phyloP scores from a whole-genome alignment of 2,329 filamentous ascomycete species.

The Nemania serpens region DNA sequence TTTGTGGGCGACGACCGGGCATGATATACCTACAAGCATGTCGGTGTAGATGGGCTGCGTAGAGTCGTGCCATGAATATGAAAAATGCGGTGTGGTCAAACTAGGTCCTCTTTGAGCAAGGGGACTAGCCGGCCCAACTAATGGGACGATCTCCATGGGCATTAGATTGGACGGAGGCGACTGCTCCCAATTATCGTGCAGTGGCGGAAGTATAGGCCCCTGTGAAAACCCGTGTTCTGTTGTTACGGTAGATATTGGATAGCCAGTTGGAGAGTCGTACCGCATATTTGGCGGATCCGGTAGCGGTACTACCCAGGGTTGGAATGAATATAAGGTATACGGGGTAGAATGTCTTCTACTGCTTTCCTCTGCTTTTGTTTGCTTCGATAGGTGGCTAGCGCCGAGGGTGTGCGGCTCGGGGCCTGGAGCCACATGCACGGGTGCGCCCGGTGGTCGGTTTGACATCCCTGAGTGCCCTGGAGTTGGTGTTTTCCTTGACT shows the following conservation, averaged over 20 bases:
- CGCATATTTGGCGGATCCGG: background rate
- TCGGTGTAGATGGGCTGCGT: conserved; percentile 38
- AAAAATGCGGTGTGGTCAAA: conserved; percentile 21
- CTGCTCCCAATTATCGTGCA: conserved; percentile 33
- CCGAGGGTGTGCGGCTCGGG: too few species aligned
- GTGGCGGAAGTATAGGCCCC: conserved; percentile 33
- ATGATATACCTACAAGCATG: conserved; percentile 35
- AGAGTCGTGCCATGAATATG: conserved; percentile 32
- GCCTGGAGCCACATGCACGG: background rate
- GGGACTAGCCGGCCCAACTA: conserved; percentile 38
- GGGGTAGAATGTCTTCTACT: conserved; percentile 41
- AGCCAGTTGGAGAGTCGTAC: background rate
- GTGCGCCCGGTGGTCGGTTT: conserved; percentile 15
- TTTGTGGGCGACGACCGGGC: conserved; percentile 26
- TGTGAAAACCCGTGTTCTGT: background rate
- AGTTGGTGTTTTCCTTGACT: conserved; percentile 32
- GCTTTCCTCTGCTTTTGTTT: conserved; percentile 52
- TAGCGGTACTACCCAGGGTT: conserved; percentile 4
- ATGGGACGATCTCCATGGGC: conserved; percentile 36
- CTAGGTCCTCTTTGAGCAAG: conserved; percentile 31
- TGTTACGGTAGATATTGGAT: conserved; percentile 7
- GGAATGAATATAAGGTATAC: conserved; percentile 13
- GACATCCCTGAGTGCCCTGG: conserved; percentile 24
- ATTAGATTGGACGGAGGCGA: conserved; percentile 32
- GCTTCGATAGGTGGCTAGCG: conserved; percentile 21